phyloP scores from a whole-genome alignment of 805 yeast genomes.

The Grigorovia transvaalensis region DNA sequence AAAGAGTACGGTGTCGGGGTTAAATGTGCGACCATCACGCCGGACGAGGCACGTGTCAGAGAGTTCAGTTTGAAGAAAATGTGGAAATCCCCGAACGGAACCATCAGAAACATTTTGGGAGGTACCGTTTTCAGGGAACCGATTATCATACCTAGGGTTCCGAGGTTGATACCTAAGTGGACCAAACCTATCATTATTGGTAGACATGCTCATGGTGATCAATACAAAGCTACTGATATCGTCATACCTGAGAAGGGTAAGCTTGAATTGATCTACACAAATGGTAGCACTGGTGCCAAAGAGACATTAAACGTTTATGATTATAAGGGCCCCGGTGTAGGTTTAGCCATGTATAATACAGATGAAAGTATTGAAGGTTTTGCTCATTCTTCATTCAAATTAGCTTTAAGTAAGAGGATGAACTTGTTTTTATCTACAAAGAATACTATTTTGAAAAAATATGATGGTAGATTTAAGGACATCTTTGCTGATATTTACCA shows the following conservation, averaged over 20 bases:
- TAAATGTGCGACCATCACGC: slow-evolving; percentile 80
- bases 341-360: slow-evolving; percentile 75
- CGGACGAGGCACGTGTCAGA: slow-evolving; percentile 69
- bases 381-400: slow-evolving; percentile 70
- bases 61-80: slow-evolving; percentile 65
- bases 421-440: slow-evolving; percentile 65
- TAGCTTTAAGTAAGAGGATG: slow-evolving; percentile 54
- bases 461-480: slow-evolving; percentile 76
- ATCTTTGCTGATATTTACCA: slow-evolving; percentile 63
- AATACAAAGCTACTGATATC: slow-evolving; percentile 70
- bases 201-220: slow-evolving; percentile 81
- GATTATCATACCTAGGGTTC: slow-evolving; percentile 66
- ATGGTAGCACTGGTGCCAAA: slow-evolving; percentile 38
- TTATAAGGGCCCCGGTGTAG: slow-evolving; percentile 53
- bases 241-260: slow-evolving; percentile 53
- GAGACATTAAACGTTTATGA: slow-evolving; percentile 39
- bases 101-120: slow-evolving; percentile 68
- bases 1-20: slow-evolving; percentile 68
- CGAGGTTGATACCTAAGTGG: slow-evolving; percentile 72
- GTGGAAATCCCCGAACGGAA: slow-evolving; percentile 85
- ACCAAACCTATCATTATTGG: slow-evolving; percentile 75
- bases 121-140: slow-evolving; percentile 84
- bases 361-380: slow-evolving; percentile 68
- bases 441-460: slow-evolving; percentile 71
- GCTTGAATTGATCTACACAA: slow-evolving; percentile 55